Conservation (phyloP, 208 protist genomes). For the Leishmania amazonensis region DNA sequence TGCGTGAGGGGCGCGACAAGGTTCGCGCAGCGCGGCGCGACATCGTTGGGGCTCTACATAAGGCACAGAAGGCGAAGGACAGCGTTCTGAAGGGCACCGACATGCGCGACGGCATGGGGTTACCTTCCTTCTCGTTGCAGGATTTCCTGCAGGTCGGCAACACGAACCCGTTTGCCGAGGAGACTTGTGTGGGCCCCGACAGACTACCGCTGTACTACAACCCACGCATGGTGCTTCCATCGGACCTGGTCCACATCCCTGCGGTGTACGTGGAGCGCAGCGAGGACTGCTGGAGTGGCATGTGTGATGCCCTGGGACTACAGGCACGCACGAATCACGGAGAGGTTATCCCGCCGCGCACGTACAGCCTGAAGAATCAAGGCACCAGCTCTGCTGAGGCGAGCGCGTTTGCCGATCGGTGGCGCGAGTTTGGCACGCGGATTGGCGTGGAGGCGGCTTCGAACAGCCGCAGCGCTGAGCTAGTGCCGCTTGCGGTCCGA, state of each 20-base stretch:
- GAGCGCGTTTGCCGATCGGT: constrained; percentile 25
- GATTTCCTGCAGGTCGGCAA: constrained; percentile 30
- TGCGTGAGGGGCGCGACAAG: constrained; percentile 20
- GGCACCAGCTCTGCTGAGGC: constrained; percentile 10
- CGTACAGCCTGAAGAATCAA: constrained; percentile 10
- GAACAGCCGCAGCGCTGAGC: constrained; percentile 16
- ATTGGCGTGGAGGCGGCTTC: constrained; percentile 21
- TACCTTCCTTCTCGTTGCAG: constrained; percentile 24
- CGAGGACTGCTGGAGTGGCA: constrained; percentile 38
- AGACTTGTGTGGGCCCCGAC: constrained; percentile 13
- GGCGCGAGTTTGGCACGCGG: constrained; percentile 13
- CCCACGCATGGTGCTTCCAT: constrained; percentile 29
- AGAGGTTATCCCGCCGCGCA: constrained; percentile 18
- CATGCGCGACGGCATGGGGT: neutral
- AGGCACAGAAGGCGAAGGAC: constrained; percentile 31
- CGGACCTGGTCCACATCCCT: constrained; percentile 44
- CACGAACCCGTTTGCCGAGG: constrained; percentile 23
- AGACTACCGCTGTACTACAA: constrained; percentile 30
- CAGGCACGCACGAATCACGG: neutral
- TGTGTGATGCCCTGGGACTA: constrained; percentile 29
- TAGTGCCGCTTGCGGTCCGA: constrained; percentile 35
- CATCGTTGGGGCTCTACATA: constrained; percentile 32
- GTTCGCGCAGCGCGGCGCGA: constrained; percentile 22
- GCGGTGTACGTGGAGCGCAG: constrained; percentile 29
- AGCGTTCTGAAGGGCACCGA: neutral